Conservation (phyloP, 257 asterid genomes). For the Lantana camara region DNA sequence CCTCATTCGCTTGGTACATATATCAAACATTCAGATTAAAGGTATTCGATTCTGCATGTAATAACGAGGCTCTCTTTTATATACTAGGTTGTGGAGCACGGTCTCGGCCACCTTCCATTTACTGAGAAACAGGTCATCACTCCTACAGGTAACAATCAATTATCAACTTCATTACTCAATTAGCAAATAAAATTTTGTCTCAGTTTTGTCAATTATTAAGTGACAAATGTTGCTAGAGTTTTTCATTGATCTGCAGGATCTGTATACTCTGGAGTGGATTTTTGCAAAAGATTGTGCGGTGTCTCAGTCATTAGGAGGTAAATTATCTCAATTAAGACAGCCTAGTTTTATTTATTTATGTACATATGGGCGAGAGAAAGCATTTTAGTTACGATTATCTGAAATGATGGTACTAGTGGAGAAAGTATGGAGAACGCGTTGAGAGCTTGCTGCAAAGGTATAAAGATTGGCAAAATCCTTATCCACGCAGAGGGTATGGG, state of each 20-base stretch:
- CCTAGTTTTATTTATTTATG: neutral
- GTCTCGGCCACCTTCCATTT: slow-evolving; percentile 96
- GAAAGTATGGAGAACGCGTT: slow-evolving; percentile 99
- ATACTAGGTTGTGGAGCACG: slow-evolving; percentile 88
- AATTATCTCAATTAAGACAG: neutral
- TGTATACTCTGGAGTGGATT: slow-evolving; percentile 77
- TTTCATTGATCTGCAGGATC: slow-evolving; percentile 57
- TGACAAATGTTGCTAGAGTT: neutral
- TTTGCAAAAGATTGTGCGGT: slow-evolving; percentile 84
- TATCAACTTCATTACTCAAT: too few relatives aligned
- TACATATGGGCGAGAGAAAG: neutral
- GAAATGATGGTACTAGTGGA: slow-evolving; percentile 47
- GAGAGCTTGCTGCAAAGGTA: slow-evolving; percentile 93
- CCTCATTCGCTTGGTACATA: slow-evolving; percentile 82
- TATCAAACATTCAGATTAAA: neutral
- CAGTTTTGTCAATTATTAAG: too few relatives aligned
- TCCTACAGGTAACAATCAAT: slow-evolving; percentile 98
- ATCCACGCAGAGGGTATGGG: slow-evolving; percentile 67
- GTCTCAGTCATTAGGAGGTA: slow-evolving; percentile 97
- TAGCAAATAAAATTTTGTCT: too few relatives aligned
- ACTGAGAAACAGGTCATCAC: slow-evolving; percentile 86
- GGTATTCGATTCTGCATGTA: slow-evolving; percentile 4
- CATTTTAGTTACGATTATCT: neutral
- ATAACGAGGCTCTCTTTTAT: slow-evolving; percentile 6
- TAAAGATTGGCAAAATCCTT: slow-evolving; percentile 89